These are phyloP conservation scores for Botrytis cinerea DNA, from an alignment of 2,329 filamentous ascomycete genomes.

Conservation along the genomic window DNA sequence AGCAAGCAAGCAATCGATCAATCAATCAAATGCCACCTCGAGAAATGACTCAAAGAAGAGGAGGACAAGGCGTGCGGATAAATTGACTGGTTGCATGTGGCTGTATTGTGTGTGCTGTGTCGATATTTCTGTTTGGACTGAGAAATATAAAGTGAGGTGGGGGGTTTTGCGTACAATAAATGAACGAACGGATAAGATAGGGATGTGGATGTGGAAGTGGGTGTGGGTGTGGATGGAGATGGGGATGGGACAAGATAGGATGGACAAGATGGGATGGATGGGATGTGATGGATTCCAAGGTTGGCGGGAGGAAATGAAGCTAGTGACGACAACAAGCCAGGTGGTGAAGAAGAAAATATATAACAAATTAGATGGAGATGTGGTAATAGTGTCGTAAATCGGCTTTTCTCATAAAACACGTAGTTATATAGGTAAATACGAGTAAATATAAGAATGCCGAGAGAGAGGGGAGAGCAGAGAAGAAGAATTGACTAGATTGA, in stretches of 20 bases:
- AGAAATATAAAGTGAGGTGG: slow-evolving; percentile 10
- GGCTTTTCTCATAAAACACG: no score
- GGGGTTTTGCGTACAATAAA: not conserved
- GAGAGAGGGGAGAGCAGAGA: not conserved
- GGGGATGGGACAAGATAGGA: not conserved
- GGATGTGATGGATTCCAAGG: not conserved
- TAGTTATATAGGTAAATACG: no score
- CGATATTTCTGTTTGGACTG: not conserved
- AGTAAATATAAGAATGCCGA: no score
- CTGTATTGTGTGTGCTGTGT: not conserved
- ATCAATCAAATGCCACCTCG: not conserved
- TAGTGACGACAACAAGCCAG: not conserved
- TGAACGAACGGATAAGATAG: not conserved
- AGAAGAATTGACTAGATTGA: not conserved
- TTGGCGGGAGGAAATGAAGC: not conserved
- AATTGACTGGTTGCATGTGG: not conserved
- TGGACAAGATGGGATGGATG: not conserved
- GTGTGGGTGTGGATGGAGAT: not conserved
- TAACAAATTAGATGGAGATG: not conserved
- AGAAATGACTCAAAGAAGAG: not conserved
- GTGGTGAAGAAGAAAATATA: not conserved
- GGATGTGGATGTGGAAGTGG: not conserved
- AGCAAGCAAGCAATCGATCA: no score
- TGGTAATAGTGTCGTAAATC: no score
- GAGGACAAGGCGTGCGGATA: slow-evolving; percentile 3